Conservation (phyloP, 1,284 basidiomycete species). For the Volvariella volvacea region DNA sequence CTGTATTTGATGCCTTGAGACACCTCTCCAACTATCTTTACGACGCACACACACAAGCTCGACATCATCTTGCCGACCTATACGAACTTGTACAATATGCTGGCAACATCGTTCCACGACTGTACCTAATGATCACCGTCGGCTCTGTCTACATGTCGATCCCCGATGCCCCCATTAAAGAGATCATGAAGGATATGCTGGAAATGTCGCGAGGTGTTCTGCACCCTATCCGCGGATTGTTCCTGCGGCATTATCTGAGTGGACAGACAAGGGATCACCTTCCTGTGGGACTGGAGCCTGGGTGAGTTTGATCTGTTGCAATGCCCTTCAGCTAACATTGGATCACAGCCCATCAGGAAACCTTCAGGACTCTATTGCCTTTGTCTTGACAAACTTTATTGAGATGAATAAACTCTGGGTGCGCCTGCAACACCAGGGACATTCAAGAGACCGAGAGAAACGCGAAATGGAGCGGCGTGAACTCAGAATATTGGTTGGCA, state of each 20-base stretch:
- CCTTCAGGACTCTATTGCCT: conserved; percentile 87
- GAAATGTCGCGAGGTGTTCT: conserved; percentile 96
- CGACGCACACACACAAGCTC: conserved; percentile 83
- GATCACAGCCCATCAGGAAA: conserved; percentile 70
- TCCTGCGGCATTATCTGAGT: conserved; percentile 89
- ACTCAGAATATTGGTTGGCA: conserved; percentile 89
- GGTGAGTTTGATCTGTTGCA: conserved; percentile 44
- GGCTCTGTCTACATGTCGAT: conserved; percentile 98
- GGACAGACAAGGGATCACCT: conserved; percentile 92
- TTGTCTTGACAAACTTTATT: conserved; percentile 95
- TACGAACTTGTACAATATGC: conserved; percentile 98
- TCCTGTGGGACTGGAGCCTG: conserved; percentile 77
- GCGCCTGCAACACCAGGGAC: conserved; percentile 90
- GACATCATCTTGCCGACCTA: conserved; percentile 92
- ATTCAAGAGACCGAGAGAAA: conserved; percentile 91
- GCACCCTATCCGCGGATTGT: conserved; percentile 89
- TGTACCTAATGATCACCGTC: conserved; percentile 98
- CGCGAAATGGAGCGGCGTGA: conserved; percentile 92
- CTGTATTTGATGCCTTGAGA: conserved; percentile 90
- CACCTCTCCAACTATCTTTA: conserved; percentile 93
- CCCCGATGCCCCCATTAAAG: conserved; percentile 90
- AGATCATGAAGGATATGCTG: conserved; percentile 99
- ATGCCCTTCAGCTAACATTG: conserved; percentile 7
- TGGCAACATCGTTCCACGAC: conserved; percentile 87
- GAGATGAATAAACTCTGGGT: conserved; percentile 99